Percentiles rank a stretch among this genome's conserved stretches.
phyloP scores from a whole-genome alignment of 2,329 filamentous ascomycete genomes.

The Sporothrix mexicana region DNA sequence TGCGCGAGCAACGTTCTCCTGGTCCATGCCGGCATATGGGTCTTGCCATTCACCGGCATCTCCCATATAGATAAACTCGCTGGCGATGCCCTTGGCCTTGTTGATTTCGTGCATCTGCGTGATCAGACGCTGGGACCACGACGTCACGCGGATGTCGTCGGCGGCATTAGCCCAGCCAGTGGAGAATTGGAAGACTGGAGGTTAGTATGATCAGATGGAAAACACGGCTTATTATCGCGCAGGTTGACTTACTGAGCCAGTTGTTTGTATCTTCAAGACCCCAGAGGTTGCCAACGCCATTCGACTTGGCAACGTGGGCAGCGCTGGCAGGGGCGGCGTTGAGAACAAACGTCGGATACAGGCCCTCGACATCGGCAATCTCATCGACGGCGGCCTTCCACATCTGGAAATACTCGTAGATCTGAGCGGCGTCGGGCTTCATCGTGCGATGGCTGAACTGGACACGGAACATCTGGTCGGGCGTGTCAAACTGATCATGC shows the following conservation, averaged over 20 bases:
- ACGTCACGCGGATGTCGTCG: conserved; percentile 47
- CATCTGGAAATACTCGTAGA: conserved; percentile 44
- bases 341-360: conserved; percentile 48
- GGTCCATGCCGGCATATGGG: conserved; percentile 44
- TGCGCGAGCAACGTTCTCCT: conserved; percentile 42
- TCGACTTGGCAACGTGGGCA: conserved; percentile 44
- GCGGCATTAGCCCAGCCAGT: conserved; percentile 44
- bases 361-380: conserved; percentile 46
- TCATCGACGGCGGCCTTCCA: conserved; percentile 47
- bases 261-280: conserved; percentile 41
- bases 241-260: not conserved
- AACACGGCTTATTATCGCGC: not conserved
- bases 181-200: conserved; percentile 24
- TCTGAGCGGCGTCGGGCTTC: conserved; percentile 44
- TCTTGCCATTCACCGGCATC: conserved; percentile 49
- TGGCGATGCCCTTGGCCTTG: conserved; percentile 42
- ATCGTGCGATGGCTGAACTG: conserved; percentile 48
- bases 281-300: conserved; percentile 50
- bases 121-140: conserved; percentile 43
- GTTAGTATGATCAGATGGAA: not conserved
- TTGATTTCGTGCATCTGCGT: conserved; percentile 45
- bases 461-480: conserved; percentile 48
- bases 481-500: conserved; percentile 42
- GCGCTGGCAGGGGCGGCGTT: conserved; percentile 39
- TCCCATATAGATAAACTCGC: conserved; percentile 48